Conservation (phyloP, 1,284 basidiomycete species). For the Pholiota adiposa region DNA sequence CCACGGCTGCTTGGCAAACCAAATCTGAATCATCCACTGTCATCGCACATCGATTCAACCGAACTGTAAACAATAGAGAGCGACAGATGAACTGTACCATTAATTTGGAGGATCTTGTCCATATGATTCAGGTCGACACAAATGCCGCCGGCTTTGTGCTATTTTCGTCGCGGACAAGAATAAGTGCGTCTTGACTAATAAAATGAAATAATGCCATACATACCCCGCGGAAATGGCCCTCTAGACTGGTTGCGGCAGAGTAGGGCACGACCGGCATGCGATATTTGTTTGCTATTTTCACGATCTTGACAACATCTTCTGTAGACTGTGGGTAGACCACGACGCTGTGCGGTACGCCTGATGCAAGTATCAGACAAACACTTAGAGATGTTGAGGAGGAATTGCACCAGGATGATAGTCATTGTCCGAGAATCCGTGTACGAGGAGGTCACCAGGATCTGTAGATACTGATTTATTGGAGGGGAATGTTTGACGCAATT, state of each 20-base stretch:
- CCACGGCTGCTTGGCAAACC: constrained; percentile 82
- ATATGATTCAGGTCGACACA: constrained; percentile 87
- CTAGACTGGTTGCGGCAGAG: constrained; percentile 71
- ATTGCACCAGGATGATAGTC: constrained; percentile 60
- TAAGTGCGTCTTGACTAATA: background rate
- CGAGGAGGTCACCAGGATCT: constrained; percentile 53
- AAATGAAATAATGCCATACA: constrained; percentile 24
- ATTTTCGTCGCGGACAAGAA: constrained; percentile 2
- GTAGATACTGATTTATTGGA: constrained; percentile 47
- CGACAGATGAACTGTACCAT: constrained; percentile 50
- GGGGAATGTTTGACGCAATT: constrained; percentile 34
- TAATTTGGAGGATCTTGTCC: constrained; percentile 81
- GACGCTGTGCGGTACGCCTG: constrained; percentile 52
- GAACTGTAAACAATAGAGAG: background rate
- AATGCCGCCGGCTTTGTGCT: constrained; percentile 71
- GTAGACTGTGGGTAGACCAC: constrained; percentile 61
- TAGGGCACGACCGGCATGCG: constrained; percentile 72
- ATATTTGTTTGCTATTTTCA: constrained; percentile 68
- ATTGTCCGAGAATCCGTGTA: constrained; percentile 62
- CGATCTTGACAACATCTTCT: constrained; percentile 71
- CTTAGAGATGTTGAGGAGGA: background rate
- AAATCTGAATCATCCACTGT: constrained; percentile 81
- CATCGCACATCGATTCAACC: background rate
- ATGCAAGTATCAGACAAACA: background rate
- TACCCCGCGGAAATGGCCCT: constrained; percentile 71